phyloP scores from a whole-genome alignment of 2,329 filamentous ascomycete genomes.

The Ophiostoma novo-ulmi region DNA sequence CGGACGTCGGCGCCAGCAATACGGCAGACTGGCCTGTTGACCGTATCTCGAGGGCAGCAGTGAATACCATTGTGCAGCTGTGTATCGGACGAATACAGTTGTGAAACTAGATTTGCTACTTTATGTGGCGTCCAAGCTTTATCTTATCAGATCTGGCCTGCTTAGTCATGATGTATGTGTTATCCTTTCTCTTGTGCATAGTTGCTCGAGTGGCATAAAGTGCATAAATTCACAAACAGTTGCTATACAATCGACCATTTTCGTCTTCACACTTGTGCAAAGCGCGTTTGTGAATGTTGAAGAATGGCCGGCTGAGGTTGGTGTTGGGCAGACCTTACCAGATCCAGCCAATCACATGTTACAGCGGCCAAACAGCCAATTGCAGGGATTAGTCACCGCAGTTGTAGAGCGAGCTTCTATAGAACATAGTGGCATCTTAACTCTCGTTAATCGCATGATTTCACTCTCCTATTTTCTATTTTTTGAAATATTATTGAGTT shows the following conservation, averaged over 20 bases:
- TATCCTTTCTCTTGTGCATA: neutral
- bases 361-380: neutral
- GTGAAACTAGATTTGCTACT: neutral
- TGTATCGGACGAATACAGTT: no score
- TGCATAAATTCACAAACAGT: neutral
- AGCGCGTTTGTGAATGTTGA: neutral
- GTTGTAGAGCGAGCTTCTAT: neutral
- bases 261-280: neutral
- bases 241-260: neutral
- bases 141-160: neutral
- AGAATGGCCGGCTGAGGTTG: neutral
- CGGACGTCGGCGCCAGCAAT: neutral
- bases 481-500: neutral
- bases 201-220: no score
- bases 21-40: neutral
- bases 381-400: neutral
- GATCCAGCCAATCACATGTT: conserved; percentile 16
- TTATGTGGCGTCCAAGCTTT: neutral
- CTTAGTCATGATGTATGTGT: neutral
- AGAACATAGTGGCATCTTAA: neutral
- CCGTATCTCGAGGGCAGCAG: neutral
- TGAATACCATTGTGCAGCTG: neutral
- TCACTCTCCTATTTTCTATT: conserved; percentile 7
- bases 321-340: neutral
- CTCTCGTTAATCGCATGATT: neutral